Percentiles rank a stretch among this genome's conserved stretches.
Conservation (phyloP, 2,329 filamentous ascomycete genomes). For the Moelleriella libera region DNA sequence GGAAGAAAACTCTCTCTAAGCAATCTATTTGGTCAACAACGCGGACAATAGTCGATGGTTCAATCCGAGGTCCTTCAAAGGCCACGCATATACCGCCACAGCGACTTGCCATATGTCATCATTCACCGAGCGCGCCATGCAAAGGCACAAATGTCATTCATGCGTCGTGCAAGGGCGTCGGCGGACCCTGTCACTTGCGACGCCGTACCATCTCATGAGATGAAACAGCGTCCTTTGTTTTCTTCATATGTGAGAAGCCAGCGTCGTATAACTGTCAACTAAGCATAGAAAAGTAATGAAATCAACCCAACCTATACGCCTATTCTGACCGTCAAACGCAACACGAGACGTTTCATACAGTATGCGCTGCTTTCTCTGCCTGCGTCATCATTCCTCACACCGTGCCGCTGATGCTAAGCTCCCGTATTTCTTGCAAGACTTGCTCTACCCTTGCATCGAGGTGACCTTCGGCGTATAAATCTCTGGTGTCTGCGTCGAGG, state of each 20-base stretch:
- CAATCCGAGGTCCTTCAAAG: no score
- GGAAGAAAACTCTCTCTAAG: slow-evolving; percentile 28
- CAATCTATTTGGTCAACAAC: slow-evolving; percentile 27
- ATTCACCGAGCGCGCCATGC: no score
- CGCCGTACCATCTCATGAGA: no score
- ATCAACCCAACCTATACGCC: slow-evolving; percentile 2
- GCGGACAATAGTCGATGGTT: not conserved
- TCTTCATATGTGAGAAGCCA: no score
- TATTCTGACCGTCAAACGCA: not conserved
- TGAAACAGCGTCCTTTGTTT: no score
- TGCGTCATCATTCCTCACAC: slow-evolving; percentile 25
- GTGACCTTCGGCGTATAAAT: slow-evolving; percentile 89
- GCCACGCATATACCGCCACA: no score
- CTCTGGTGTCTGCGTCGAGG: slow-evolving; percentile 84
- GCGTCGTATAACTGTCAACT: no score
- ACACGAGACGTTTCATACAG: not conserved
- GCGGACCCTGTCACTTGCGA: no score
- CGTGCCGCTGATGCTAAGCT: slow-evolving; percentile 77
- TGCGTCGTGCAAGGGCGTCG: no score
- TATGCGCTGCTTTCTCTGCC: not conserved
- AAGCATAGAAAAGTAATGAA: not conserved
- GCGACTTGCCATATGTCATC: no score
- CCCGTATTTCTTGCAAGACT: slow-evolving; percentile 90
- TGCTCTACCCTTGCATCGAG: slow-evolving; percentile 87
- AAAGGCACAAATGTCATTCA: no score